A percentile compares a stretch with the other conserved stretches of the same genome.
phyloP scores from a whole-genome alignment of 2,329 filamentous ascomycete genomes.

The Paramyrothecium roridum region DNA sequence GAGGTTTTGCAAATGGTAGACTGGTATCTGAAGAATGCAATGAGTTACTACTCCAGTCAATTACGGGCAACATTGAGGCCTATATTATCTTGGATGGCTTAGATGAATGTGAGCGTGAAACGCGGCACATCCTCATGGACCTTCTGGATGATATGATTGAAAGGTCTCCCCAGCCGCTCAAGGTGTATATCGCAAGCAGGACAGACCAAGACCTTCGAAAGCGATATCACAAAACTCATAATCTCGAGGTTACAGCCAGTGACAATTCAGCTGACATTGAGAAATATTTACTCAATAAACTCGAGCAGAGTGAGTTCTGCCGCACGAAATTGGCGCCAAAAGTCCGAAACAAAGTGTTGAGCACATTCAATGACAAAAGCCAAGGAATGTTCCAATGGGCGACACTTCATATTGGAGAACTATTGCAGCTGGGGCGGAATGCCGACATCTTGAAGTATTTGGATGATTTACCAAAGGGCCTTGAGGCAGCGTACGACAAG shows the following conservation, averaged over 20 bases:
- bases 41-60: conserved; percentile 1
- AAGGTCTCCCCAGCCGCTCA: conserved; percentile 6
- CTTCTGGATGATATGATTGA: conserved; percentile 3
- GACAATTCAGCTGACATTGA: conserved; percentile 12
- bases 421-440: conserved; percentile 1
- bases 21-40: conserved; percentile 5
- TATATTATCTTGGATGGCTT: conserved; percentile 11
- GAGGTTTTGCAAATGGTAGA: conserved; percentile 1
- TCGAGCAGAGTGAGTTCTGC: conserved; percentile 4
- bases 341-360: conserved; percentile 2
- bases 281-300: conserved; percentile 4
- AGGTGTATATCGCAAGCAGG: conserved; percentile 12
- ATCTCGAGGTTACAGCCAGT: conserved; percentile 7
- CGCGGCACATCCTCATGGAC: conserved; percentile 5
- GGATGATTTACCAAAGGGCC: conserved; percentile 2
- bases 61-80: conserved; percentile 3
- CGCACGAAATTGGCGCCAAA: conserved; percentile 1
- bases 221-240: not conserved
- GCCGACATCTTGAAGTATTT: conserved; percentile 8
- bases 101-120: conserved; percentile 9
- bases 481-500: conserved; percentile 9
- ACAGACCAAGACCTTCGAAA: conserved; percentile 7
- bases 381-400: conserved; percentile 15
- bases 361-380: conserved; percentile 7
- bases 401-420: conserved; percentile 8